These are phyloP conservation scores for Achlya hypogyna DNA, from an alignment of 352 stramenopile genomes.

Conservation along the genomic window DNA sequence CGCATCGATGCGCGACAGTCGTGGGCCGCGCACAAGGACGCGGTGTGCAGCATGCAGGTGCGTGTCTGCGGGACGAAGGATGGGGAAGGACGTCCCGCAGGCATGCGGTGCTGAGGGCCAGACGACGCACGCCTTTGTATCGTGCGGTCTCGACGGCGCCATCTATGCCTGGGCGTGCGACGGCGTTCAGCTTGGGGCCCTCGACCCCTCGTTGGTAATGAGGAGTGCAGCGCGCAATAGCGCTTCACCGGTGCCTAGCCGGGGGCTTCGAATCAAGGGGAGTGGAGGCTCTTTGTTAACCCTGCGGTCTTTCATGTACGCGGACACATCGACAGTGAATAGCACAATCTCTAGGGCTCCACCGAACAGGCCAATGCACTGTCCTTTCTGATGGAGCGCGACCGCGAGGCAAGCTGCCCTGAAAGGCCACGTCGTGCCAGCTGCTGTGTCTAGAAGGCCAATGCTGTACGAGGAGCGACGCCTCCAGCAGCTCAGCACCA, in stretches of 20 bases:
- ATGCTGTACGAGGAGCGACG: neutral
- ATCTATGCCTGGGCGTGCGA: neutral
- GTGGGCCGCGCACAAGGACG: constrained; percentile 7
- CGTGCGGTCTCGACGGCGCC: constrained; percentile 12
- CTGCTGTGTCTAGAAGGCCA: no score
- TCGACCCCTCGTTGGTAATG: no score
- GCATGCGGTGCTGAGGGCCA: neutral
- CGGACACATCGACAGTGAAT: neutral
- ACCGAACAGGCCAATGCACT: neutral
- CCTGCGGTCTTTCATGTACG: neutral
- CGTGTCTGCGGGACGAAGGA: neutral
- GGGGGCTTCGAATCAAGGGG: neutral
- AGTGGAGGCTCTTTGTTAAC: constrained; percentile 1
- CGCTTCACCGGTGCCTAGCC: neutral
- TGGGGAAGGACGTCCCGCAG: neutral
- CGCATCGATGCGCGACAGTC: neutral
- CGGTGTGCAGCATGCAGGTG: constrained; percentile 5
- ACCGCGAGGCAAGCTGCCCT: neutral
- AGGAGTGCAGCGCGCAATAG: no score
- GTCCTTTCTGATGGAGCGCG: neutral
- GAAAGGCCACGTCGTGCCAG: neutral
- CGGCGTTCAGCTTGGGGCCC: neutral
- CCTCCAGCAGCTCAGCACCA: neutral
- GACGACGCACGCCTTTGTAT: neutral
- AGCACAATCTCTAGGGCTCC: neutral